phyloP scores from a whole-genome alignment of 768 basidiomycete species.

The Serendipita vermifera region DNA sequence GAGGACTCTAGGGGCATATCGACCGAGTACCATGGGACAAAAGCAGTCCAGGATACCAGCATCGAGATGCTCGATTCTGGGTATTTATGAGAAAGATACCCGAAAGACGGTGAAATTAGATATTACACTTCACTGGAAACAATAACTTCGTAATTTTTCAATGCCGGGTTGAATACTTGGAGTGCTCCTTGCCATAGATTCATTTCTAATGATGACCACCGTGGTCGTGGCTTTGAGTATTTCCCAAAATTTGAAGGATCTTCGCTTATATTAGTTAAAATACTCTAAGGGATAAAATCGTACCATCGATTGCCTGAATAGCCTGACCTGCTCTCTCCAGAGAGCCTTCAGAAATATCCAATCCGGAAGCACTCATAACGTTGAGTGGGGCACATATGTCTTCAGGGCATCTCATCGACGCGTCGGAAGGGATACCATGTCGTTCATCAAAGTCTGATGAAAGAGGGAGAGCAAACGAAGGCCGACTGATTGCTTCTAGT shows the following conservation, averaged over 20 bases:
- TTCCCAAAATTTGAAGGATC: constrained; percentile 10
- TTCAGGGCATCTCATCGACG: constrained; percentile 19
- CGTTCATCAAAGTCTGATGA: background rate
- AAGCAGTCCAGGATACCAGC: constrained; percentile 46
- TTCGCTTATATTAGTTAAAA: constrained; percentile 15
- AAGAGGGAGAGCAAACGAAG: constrained; percentile 52
- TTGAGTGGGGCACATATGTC: constrained; percentile 47
- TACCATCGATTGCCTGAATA: constrained; percentile 16
- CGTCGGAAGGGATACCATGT: constrained; percentile 13
- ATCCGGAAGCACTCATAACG: constrained; percentile 42
- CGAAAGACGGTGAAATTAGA: constrained; percentile 5
- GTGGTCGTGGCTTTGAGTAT: constrained; percentile 17
- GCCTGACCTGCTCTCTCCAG: constrained; percentile 41
- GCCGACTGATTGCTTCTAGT: constrained; percentile 54
- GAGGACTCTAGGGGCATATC: constrained; percentile 60
- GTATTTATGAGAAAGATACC: constrained; percentile 11
- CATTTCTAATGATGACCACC: constrained; percentile 59
- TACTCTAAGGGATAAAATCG: constrained; percentile 6
- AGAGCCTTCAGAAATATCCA: constrained; percentile 47
- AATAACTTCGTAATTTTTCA: constrained; percentile 53
- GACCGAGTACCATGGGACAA: constrained; percentile 58
- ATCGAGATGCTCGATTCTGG: constrained; percentile 69
- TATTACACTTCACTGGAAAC: constrained; percentile 67
- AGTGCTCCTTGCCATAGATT: constrained; percentile 67
- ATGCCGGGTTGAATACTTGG: constrained; percentile 50